A percentile compares a stretch with the other conserved stretches of the same genome.
Evolutionary conservation across 257 asterid genomes (phyloP).

Genomic region (Thymus mandschuricus): DNA sequence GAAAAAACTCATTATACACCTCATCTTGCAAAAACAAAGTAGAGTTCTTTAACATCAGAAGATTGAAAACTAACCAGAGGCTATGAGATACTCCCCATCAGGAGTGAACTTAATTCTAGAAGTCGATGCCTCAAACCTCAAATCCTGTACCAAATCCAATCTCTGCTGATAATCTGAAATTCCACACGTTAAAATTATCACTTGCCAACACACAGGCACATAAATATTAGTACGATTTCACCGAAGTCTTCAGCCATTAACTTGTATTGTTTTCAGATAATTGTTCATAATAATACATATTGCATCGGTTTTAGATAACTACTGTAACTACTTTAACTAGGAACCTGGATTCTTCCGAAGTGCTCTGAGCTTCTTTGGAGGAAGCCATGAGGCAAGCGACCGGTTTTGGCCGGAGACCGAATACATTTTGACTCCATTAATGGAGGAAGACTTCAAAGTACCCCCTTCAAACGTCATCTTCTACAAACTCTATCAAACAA

Average conservation of each 20-base stretch:
- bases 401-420: conserved; percentile 69
- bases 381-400: conserved; percentile 75
- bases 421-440: conserved; percentile 90
- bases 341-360: conserved; percentile 81
- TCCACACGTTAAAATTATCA: conserved; percentile 21
- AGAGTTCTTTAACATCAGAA: not conserved
- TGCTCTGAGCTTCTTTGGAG: conserved; percentile 86
- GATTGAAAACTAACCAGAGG: conserved; percentile 62
- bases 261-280: no score
- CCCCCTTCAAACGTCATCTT: conserved; percentile 83
- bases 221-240: no score
- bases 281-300: not conserved
- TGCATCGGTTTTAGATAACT: not conserved
- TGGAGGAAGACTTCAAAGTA: conserved; percentile 77
- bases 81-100: conserved; percentile 86
- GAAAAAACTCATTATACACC: not conserved
- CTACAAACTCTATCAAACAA: conserved; percentile 26
- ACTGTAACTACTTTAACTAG: not conserved
- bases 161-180: conserved; percentile 75
- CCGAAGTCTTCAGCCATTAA: no score
- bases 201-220: not conserved
- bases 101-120: conserved; percentile 82
- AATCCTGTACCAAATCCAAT: conserved; percentile 84
- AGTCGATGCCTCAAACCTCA: conserved; percentile 88
- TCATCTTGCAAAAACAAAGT: not conserved